These are phyloP conservation scores for Pachyrhizus erosus DNA, from an alignment of 306 rosid species.

Conservation along the genomic window DNA sequence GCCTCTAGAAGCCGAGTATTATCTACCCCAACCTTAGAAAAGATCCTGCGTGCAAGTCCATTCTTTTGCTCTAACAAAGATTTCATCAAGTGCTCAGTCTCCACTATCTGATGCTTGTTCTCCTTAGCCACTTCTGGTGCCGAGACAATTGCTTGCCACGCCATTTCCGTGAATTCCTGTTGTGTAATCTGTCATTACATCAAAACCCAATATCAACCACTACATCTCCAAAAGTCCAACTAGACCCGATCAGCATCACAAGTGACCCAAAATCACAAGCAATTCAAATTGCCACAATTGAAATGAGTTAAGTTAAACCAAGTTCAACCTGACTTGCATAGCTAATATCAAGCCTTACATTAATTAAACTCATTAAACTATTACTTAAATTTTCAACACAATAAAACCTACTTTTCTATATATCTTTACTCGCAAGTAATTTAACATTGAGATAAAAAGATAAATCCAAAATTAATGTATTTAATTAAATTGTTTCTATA, in stretches of 20 bases:
- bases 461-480: not conserved
- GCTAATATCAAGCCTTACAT: not conserved
- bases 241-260: conserved; percentile 20
- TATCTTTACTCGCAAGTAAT: not conserved
- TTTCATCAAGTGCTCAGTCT: conserved; percentile 97
- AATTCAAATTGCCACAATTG: not conserved
- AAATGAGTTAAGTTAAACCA: not conserved
- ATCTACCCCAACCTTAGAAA: conserved; percentile 87
- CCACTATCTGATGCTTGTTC: conserved; percentile 98
- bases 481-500: not conserved
- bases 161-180: conserved; percentile 98
- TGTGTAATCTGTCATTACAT: conserved; percentile 76
- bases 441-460: not conserved
- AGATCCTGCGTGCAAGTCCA: conserved; percentile 95
- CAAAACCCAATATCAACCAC: conserved; percentile 42
- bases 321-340: not conserved
- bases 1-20: conserved; percentile 86
- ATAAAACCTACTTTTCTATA: not conserved
- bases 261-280: conserved; percentile 19
- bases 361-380: not conserved
- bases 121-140: conserved; percentile 95
- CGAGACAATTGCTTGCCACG: conserved; percentile 93
- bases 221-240: conserved; percentile 34
- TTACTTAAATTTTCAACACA: not conserved
- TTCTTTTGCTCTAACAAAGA: conserved; percentile 95